A percentile compares a stretch with the other conserved stretches of the same genome.
Conservation (phyloP, 257 asterid species). For the Przewalskia tangutica region DNA sequence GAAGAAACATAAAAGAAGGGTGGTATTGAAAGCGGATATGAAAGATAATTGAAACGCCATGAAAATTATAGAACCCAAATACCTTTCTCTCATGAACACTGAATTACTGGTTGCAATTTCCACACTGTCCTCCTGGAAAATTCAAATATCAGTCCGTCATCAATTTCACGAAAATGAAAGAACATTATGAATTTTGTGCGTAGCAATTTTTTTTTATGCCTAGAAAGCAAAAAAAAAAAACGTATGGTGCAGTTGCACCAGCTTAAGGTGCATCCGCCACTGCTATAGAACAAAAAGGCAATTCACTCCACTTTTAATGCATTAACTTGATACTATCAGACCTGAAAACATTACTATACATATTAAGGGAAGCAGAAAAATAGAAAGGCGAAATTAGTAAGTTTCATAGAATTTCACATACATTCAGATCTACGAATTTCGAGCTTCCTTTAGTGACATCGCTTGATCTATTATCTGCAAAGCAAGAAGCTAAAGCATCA, state of each 20-base stretch:
- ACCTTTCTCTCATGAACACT: slow-evolving; percentile 30
- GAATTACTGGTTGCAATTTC: slow-evolving; percentile 20
- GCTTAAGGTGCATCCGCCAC: too few relatives aligned
- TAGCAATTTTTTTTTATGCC: too few relatives aligned
- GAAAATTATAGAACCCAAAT: neutral
- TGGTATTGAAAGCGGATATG: neutral
- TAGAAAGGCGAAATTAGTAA: neutral
- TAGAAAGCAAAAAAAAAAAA: too few relatives aligned
- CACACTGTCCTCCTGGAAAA: slow-evolving; percentile 23
- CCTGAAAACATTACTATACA: neutral
- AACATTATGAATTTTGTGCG: neutral
- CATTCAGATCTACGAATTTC: slow-evolving; percentile 51
- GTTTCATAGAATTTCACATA: slow-evolving; percentile 3
- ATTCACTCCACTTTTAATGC: neutral
- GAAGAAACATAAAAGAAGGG: neutral
- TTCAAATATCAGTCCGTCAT: neutral
- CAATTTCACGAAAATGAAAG: neutral
- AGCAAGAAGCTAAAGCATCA: slow-evolving; percentile 27
- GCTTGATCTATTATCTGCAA: slow-evolving; percentile 34
- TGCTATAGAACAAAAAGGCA: neutral
- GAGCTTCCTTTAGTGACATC: slow-evolving; percentile 21
- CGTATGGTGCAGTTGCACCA: too few relatives aligned
- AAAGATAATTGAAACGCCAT: neutral
- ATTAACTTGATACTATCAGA: neutral
- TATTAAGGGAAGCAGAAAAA: neutral